Conservation (phyloP, 1,284 basidiomycete species). For the Moesziomyces globuligerus region DNA sequence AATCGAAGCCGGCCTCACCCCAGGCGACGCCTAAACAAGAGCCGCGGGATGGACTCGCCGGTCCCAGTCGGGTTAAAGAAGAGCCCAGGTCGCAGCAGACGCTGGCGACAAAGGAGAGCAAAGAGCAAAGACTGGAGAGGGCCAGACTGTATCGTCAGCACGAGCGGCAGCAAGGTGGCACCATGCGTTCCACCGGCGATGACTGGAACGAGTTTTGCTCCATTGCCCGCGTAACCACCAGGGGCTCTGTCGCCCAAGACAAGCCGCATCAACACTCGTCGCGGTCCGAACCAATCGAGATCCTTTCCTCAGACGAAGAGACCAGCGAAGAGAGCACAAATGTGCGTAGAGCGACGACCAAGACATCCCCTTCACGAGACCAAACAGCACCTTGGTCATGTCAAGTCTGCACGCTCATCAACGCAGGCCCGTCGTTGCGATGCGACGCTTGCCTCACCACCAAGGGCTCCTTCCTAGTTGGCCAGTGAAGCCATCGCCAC, state of each 20-base stretch:
- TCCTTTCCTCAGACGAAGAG: constrained; percentile 33
- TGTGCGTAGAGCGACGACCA: background rate
- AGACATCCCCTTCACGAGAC: background rate
- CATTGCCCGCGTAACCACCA: constrained; percentile 3
- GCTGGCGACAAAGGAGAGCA: constrained; percentile 30
- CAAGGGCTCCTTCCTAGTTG: constrained; percentile 18
- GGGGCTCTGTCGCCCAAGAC: constrained; percentile 6
- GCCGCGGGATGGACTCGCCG: background rate
- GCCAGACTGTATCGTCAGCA: constrained; percentile 38
- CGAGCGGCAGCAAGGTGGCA: constrained; percentile 36
- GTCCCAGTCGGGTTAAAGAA: constrained; percentile 9
- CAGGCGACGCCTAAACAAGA: background rate
- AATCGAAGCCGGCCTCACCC: background rate
- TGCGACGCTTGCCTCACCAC: constrained; percentile 39
- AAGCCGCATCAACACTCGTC: background rate
- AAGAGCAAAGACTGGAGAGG: constrained; percentile 33
- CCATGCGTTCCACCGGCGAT: constrained; percentile 19
- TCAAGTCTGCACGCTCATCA: constrained; percentile 40
- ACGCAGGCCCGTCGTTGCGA: constrained; percentile 4
- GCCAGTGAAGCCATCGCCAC: constrained; percentile 12
- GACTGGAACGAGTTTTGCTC: constrained; percentile 45
- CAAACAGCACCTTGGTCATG: constrained; percentile 18
- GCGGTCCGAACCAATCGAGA: constrained; percentile 19
- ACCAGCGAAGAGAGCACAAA: background rate
- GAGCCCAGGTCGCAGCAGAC: constrained; percentile 23